Evolutionary conservation across 2,329 filamentous ascomycete genomes (phyloP).

Genomic region (Eutypa lata): DNA sequence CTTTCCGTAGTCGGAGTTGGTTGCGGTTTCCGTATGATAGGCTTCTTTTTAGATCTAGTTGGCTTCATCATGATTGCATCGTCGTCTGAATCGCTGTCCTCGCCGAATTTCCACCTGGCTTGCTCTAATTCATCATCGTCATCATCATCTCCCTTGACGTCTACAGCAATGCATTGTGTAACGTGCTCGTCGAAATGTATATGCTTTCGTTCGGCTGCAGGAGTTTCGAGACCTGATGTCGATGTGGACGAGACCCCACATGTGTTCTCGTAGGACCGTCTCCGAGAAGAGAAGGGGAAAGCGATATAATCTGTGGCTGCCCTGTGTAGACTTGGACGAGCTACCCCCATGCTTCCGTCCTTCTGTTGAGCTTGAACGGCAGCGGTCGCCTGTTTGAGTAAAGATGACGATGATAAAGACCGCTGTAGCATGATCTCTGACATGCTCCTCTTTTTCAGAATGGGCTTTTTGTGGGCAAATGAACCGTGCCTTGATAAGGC

Average conservation of each 20-base stretch:
- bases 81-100: slow-evolving; percentile 70
- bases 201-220: slow-evolving; percentile 70
- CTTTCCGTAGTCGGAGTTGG: slow-evolving; percentile 57
- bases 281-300: slow-evolving; percentile 60
- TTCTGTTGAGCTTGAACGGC: slow-evolving; percentile 80
- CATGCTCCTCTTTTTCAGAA: slow-evolving; percentile 94
- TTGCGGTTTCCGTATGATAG: slow-evolving; percentile 41
- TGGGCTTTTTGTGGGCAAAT: slow-evolving; percentile 80
- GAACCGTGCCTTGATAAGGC: slow-evolving; percentile 56
- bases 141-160: slow-evolving; percentile 76
- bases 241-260: slow-evolving; percentile 64
- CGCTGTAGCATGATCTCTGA: slow-evolving; percentile 92
- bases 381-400: slow-evolving; percentile 85
- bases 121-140: slow-evolving; percentile 60
- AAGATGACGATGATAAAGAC: slow-evolving; percentile 81
- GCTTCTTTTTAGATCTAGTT: slow-evolving; percentile 53
- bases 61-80: slow-evolving; percentile 80
- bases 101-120: slow-evolving; percentile 34
- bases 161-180: slow-evolving; percentile 91
- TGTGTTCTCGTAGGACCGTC: slow-evolving; percentile 59
- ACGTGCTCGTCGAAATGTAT: slow-evolving; percentile 98
- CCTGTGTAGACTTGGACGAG: slow-evolving; percentile 57
- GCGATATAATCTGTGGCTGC: slow-evolving; percentile 66
- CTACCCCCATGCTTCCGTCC: slow-evolving; percentile 43
- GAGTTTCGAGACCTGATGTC: slow-evolving; percentile 66